Base-by-base conservation (phyloP, 225 moss, liverwort and hornwort species). In the Asterella californica region DNA sequence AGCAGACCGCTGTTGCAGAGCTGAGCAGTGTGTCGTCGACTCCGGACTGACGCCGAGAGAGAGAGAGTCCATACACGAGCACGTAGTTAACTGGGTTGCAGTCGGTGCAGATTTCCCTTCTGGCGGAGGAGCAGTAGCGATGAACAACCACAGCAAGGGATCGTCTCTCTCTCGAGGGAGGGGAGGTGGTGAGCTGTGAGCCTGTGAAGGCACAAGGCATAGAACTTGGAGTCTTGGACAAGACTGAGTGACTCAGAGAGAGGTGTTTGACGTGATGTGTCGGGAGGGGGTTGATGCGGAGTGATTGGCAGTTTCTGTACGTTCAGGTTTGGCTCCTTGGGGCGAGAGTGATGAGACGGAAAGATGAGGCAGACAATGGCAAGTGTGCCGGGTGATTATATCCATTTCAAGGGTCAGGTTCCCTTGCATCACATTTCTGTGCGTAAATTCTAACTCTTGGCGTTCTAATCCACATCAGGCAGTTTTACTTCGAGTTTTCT, bases 361-460 rank as follows among this genome's bases (percentile, higher is more conserved):
- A 84, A 85, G 50, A 90, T 88, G 89, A 82, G 86, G 89, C 85
- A 89, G 85, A 84, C 83, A 62, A 95, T 99, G 97, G 88, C 84
- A 73, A 93, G 87, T 83, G 88, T 87, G 54, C 91, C 97, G 29
- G 95, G 99, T 57, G 93, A 99, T 63, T 99, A 92, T 79, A 87
- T 95, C 69, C 86, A 99, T 86, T 99, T 99, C 78, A 99, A 99
- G 87, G 94, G 91, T 81, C 92, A 87, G 79, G 99, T 99, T 76
- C 99, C 99, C 49, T 87, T 99, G 76, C 95, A 95, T 81, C 95
- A 91, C 82, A 90, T 99, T 75, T 95, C 93, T 85, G 93, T 90
- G 85, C 70, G 70, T 76, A 79, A 21, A 53, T 29, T 57, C 33
- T 27, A 25, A 76, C 57, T 67, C 55, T n/a, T 57, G 46, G 30